Base-by-base conservation (phyloP, 768 basidiomycete species). In the Coprinopsis sp. region DNA sequence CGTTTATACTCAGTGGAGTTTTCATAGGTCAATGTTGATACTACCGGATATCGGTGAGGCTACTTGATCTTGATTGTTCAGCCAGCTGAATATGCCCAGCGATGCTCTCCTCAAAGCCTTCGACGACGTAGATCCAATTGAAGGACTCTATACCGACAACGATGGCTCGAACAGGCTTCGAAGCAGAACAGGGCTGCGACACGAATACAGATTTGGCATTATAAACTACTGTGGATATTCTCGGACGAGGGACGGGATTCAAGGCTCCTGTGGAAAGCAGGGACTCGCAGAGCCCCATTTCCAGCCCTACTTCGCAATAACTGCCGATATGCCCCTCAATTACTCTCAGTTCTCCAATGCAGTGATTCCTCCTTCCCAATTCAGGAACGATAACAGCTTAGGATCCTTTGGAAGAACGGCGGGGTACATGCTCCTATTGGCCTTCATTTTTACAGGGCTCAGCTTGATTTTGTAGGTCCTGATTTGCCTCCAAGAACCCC, bases 221-320 rank as follows among this genome's bases (percentile, higher is more conserved):
- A 39, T 23, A 10, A 39, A 39, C 37, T 39, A 39, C 37, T 39
- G 37, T 23, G 37, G 37, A 11, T 39, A 39, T 23, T 18, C 25
- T 23, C 21, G 25, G 10, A 8, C 6, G 21, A 16, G 16, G 12
- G 10, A 39, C 6, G 29, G n/a, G n/a, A 8, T 31, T n/a, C 8
- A n/a, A 8, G 37, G 37, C 11, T 11, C 11, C 13, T 39, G 37
- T 16, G 37, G 18, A 24, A 18, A 23, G 16, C 37, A 24, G 22
- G 22, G 4, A 11, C 11, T 16, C 8, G 14, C 37, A 23, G n/a
- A n/a, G n/a, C 8, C 14, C 25, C 22, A 39, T 5, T 39, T 39
- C 18, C 37, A 23, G 22, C 37, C 37, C 10, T 39, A 21, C 18
- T 39, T 23, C 8, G 25, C 10, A 10, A 39, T 39, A 6, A 24